These are phyloP conservation scores for Sequoia sempervirens DNA, from an alignment of 75 land plant genomes.

Conservation along the genomic window DNA sequence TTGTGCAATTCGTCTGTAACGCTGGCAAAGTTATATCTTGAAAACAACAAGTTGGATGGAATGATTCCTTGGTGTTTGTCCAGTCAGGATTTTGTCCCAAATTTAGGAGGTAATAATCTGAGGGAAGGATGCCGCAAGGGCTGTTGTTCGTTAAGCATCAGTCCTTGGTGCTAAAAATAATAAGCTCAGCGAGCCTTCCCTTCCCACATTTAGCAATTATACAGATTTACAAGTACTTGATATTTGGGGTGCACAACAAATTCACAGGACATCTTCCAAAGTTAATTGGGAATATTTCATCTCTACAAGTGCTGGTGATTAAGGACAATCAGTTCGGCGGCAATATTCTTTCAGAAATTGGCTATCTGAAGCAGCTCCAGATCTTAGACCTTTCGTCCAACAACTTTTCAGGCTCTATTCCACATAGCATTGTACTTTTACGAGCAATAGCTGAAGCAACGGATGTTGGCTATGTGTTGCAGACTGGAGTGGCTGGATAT, in stretches of 20 bases:
- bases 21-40: no score
- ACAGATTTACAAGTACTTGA: background rate
- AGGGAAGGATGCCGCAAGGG: slow-evolving; percentile 21
- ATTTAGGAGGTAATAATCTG: background rate
- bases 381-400: background rate
- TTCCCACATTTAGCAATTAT: no score
- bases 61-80: no score
- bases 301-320: background rate
- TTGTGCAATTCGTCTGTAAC: background rate
- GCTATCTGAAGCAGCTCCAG: background rate
- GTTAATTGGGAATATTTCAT: background rate
- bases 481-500: no score
- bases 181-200: background rate
- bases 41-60: no score
- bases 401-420: background rate
- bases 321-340: background rate
- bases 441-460: background rate
- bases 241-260: background rate
- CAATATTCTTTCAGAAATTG: background rate
- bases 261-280: background rate
- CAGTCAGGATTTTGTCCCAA: no score
- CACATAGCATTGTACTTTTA: background rate
- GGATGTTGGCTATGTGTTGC: no score
- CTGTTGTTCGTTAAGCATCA: no score
- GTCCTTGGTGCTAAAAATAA: no score